Evolutionary conservation across 1,284 basidiomycete species (phyloP).

Genomic region (Volvariella surrecta): DNA sequence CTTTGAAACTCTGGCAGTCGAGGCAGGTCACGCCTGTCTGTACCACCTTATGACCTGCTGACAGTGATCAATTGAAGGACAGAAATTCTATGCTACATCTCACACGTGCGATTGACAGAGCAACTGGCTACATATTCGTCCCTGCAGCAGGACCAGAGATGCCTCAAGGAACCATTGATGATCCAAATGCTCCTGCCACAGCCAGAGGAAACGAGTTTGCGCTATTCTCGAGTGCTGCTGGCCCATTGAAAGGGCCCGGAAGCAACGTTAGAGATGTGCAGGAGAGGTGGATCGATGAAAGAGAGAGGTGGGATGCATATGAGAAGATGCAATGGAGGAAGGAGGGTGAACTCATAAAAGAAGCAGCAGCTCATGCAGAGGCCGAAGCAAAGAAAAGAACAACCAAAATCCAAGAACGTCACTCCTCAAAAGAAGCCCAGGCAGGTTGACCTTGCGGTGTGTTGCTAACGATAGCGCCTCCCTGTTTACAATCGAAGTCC

Average conservation of each 20-base stretch:
- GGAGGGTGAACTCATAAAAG: constrained; percentile 41
- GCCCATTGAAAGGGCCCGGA: constrained; percentile 41
- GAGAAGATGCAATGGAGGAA: constrained; percentile 65
- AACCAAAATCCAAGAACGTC: constrained; percentile 14
- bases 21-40: constrained; percentile 39
- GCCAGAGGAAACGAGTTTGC: constrained; percentile 58
- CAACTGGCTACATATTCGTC: constrained; percentile 83
- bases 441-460: too few relatives aligned
- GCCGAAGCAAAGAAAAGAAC: constrained; percentile 2
- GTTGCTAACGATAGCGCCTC: too few relatives aligned
- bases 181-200: constrained; percentile 29
- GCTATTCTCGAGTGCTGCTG: constrained; percentile 60
- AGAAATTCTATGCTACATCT: constrained; percentile 90
- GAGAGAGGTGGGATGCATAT: constrained; percentile 70
- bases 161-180: constrained; percentile 43
- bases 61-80: constrained; percentile 43
- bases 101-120: constrained; percentile 75
- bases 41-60: neutral
- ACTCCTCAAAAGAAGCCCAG: constrained; percentile 2
- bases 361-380: constrained; percentile 14
- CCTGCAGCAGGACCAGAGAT: constrained; percentile 43
- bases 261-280: constrained; percentile 75
- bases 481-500: too few relatives aligned
- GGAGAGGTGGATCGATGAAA: constrained; percentile 81
- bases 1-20: constrained; percentile 95